Conservation (phyloP, 345 rosid genomes). For the Xanthoceras sorbifolium region DNA sequence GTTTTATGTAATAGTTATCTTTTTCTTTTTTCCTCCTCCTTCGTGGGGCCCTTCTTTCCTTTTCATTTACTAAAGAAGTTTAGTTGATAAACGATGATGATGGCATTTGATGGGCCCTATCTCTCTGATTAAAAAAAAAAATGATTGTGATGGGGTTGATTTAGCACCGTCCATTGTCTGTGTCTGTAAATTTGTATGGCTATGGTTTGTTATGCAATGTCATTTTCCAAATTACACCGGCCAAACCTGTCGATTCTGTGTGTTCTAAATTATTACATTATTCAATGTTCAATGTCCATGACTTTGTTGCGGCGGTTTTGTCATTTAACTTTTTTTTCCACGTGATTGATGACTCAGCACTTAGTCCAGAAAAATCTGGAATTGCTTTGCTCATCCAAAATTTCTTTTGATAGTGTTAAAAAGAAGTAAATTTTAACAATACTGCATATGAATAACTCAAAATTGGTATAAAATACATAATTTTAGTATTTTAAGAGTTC, state of each 20-base stretch:
- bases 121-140: neutral
- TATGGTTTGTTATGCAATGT: constrained; percentile 19
- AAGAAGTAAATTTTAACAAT: too few relatives aligned
- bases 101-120: neutral
- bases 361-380: too few relatives aligned
- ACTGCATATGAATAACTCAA: too few relatives aligned
- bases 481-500: too few relatives aligned
- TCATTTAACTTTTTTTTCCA: neutral
- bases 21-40: neutral
- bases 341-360: neutral
- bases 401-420: too few relatives aligned
- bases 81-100: neutral
- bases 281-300: neutral
- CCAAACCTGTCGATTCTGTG: constrained; percentile 7
- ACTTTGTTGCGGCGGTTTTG: neutral
- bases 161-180: constrained; percentile 7
- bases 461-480: too few relatives aligned
- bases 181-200: constrained; percentile 21
- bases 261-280: too few relatives aligned
- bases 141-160: neutral
- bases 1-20: neutral
- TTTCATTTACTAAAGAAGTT: too few relatives aligned
- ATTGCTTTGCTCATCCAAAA: too few relatives aligned
- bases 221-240: constrained; percentile 14
- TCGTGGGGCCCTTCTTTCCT: neutral